Evolutionary conservation across 257 asterid genomes (phyloP).

Genomic region (Coffea canephora): DNA sequence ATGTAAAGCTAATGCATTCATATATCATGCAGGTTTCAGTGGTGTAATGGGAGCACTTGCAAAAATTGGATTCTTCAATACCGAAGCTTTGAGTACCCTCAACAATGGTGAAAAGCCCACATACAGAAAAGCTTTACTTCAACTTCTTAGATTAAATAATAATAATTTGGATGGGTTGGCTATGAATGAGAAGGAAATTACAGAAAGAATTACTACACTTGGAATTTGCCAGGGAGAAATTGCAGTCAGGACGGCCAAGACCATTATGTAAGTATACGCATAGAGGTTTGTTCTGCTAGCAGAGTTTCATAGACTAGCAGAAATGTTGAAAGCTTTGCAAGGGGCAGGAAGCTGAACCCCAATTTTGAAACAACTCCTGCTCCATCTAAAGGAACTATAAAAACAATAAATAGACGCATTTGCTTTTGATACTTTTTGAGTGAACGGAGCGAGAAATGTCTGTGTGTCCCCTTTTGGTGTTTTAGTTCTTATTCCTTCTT

Average conservation of each 20-base stretch:
- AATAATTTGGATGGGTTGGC: conserved; percentile 26
- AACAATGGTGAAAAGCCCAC: conserved; percentile 51
- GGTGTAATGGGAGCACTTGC: conserved; percentile 83
- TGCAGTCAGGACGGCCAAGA: conserved; percentile 68
- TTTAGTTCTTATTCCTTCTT: too few relatives aligned
- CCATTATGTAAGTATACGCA: conserved; percentile 58
- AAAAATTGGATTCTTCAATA: conserved; percentile 70
- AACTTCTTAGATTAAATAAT: conserved; percentile 38
- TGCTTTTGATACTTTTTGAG: not conserved
- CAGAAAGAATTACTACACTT: conserved; percentile 51
- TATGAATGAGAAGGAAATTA: conserved; percentile 53
- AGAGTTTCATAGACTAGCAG: not conserved
- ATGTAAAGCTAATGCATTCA: not conserved
- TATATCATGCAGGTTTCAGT: conserved; percentile 68
- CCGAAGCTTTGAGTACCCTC: conserved; percentile 42
- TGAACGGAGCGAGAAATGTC: too few relatives aligned
- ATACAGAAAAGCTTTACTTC: conserved; percentile 37
- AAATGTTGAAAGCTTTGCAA: not conserved
- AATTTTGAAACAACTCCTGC: not conserved
- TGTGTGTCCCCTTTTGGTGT: too few relatives aligned
- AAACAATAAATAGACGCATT: not conserved
- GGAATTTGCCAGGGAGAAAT: conserved; percentile 55
- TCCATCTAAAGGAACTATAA: not conserved
- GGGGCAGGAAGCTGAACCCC: not conserved
- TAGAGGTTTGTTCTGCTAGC: not conserved